A percentile compares a stretch with the other conserved stretches of the same genome.
These are phyloP conservation scores for Wickerhamiella siamensis DNA, from an alignment of 805 yeast genomes.

Conservation along the genomic window DNA sequence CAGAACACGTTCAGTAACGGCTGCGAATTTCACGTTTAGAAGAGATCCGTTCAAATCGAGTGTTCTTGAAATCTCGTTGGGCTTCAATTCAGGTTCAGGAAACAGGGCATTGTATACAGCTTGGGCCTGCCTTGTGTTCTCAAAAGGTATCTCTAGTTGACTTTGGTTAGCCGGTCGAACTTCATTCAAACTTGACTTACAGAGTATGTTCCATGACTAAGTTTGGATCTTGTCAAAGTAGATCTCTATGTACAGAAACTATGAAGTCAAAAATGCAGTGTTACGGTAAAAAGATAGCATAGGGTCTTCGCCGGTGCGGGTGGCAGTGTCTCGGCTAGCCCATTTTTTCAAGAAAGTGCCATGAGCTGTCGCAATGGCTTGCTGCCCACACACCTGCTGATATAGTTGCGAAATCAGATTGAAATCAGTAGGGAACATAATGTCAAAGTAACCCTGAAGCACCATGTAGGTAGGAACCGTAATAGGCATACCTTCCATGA, in stretches of 20 bases:
- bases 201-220: slow-evolving; percentile 1
- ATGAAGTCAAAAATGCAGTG: slow-evolving; percentile 38
- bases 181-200: not conserved
- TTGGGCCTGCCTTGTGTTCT: slow-evolving; percentile 39
- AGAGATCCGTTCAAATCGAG: slow-evolving; percentile 27
- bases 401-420: slow-evolving; percentile 46
- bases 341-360: slow-evolving; percentile 49
- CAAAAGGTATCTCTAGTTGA: slow-evolving; percentile 52
- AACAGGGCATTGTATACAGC: slow-evolving; percentile 47
- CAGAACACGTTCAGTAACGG: slow-evolving; percentile 46
- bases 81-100: slow-evolving; percentile 74
- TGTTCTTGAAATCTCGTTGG: slow-evolving; percentile 42
- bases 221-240: not conserved
- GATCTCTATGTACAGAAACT: not conserved
- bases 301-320: slow-evolving; percentile 71
- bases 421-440: slow-evolving; percentile 77
- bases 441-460: slow-evolving; percentile 76
- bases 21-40: slow-evolving; percentile 15
- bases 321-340: slow-evolving; percentile 59
- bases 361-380: slow-evolving; percentile 42
- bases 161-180: not conserved
- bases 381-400: slow-evolving; percentile 45
- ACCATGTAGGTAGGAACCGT: slow-evolving; percentile 63
- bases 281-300: slow-evolving; percentile 65
- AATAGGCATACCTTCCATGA: slow-evolving; percentile 50